phyloP scores from a whole-genome alignment of 2,329 filamentous ascomycete species.

The Penicillium corylophilum region DNA sequence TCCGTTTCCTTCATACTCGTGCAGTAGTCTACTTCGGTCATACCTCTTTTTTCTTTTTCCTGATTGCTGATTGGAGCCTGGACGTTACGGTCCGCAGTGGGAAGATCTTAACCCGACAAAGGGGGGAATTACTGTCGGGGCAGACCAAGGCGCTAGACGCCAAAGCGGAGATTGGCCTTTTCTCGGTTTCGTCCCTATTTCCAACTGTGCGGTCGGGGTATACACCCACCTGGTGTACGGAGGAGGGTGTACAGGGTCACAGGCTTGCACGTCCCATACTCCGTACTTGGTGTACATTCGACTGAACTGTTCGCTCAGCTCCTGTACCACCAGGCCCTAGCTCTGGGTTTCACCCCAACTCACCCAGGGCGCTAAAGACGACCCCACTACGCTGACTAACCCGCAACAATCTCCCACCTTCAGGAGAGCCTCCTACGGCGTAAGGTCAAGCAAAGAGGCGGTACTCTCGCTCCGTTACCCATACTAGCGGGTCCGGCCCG shows the following conservation, averaged over 20 bases:
- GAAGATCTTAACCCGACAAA: conserved; percentile 2
- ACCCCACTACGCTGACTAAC: background rate
- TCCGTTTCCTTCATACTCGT: background rate
- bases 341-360: no score
- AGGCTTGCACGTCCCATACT: background rate
- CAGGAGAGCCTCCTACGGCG: background rate
- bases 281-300: no score
- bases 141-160: conserved; percentile 1
- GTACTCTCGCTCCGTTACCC: background rate
- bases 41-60: background rate
- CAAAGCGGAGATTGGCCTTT: conserved; percentile 4
- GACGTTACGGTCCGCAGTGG: background rate
- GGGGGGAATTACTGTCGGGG: background rate
- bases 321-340: background rate
- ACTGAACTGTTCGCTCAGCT: background rate
- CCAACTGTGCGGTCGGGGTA: background rate
- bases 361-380: background rate
- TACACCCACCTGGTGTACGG: background rate
- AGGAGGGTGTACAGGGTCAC: background rate
- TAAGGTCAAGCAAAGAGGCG: background rate
- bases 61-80: conserved; percentile 3
- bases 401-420: background rate
- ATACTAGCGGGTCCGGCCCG: conserved; percentile 5
- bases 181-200: background rate
- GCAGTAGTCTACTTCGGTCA: background rate